Base-by-base conservation (phyloP, 1,139 yeast species). In the Candida sojae region DNA sequence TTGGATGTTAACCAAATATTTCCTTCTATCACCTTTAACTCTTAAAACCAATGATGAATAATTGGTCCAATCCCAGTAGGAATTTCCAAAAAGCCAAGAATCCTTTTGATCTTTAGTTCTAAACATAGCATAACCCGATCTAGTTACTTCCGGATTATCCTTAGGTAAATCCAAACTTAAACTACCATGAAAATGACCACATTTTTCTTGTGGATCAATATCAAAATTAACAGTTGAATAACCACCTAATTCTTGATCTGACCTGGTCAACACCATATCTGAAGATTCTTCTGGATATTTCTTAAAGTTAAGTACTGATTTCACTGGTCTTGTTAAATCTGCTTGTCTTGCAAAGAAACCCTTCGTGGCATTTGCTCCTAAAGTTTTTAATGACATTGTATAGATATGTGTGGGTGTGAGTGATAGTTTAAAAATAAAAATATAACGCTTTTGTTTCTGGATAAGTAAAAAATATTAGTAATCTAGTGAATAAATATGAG, bases 61-160 rank as follows among this genome's bases (percentile, higher is more conserved):
- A 45, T 68, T 67, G 34, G 80, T 73, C 88, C 89, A 84, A 61
- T 86, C 86, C 87, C 87, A 82, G 59, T 67, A 78, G 38, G 67
- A 64, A 48, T 75, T 69, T 9, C 78, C 76, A 40, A 66, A 71
- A 49, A 64, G 67, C 82, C 76, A 79, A 57, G 71, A 75, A 62
- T 68, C 82, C 64, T 62, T 73, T 55, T 79, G 83, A 60, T 86
- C 89, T 54, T 73, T 77, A 2, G 96, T 88, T 54, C 96, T 78
- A 67, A 88, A 87, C 95, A 89, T 88, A 43, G 96, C 91, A 68
- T 89, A 89, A 1, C 96, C 96, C 6, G 89, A 80, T 45, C 87
- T 75, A 13, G 84, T 78, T 36, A 87, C 79, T 45, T 82, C 86
- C 0, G 91, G 90, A 42, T 80, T 75, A 54, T 82, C 80, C 52